Evolutionary conservation across 2,329 filamentous ascomycete genomes (phyloP).

Genomic region (Annulohypoxylon truncatum): DNA sequence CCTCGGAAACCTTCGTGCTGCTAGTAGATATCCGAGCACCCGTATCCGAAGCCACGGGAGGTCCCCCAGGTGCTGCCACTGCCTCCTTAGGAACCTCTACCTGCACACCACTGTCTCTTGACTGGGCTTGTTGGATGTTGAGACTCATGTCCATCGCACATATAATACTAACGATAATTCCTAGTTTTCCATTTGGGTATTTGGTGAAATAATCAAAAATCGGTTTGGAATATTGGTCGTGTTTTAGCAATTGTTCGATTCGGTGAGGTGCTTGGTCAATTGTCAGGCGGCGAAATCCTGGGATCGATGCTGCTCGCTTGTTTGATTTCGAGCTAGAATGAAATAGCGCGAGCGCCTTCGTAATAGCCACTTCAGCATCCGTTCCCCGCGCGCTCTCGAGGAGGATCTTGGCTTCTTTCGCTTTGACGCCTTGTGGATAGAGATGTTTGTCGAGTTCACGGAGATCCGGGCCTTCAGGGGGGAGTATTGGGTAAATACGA

Average conservation of each 20-base stretch:
- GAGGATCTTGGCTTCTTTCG: conserved; percentile 2
- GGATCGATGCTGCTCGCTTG: conserved; percentile 1
- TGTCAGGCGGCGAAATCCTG: conserved; percentile 8
- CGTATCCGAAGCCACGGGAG: background rate
- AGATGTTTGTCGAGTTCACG: conserved; percentile 1
- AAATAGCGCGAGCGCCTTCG: conserved; percentile 1
- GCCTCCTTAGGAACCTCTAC: conserved; percentile 5
- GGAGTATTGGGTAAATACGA: background rate
- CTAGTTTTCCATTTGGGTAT: conserved; percentile 4
- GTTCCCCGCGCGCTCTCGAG: background rate
- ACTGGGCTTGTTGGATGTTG: background rate
- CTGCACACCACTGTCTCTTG: background rate
- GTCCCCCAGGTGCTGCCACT: background rate
- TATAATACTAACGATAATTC: conserved; percentile 6
- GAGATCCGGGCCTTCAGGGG: conserved; percentile 7
- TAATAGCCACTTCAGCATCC: conserved; percentile 6
- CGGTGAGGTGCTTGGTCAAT: conserved; percentile 8
- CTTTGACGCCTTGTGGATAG: conserved; percentile 1
- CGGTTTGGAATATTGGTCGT: background rate
- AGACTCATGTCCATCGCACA: conserved; percentile 13
- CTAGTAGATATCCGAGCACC: background rate
- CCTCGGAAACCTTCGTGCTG: background rate
- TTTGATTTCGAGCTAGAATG: conserved; percentile 1
- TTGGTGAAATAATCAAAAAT: conserved; percentile 9
- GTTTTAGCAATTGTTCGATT: conserved; percentile 6